Conservation (phyloP, 768 basidiomycete genomes). For the Russula lepida region DNA sequence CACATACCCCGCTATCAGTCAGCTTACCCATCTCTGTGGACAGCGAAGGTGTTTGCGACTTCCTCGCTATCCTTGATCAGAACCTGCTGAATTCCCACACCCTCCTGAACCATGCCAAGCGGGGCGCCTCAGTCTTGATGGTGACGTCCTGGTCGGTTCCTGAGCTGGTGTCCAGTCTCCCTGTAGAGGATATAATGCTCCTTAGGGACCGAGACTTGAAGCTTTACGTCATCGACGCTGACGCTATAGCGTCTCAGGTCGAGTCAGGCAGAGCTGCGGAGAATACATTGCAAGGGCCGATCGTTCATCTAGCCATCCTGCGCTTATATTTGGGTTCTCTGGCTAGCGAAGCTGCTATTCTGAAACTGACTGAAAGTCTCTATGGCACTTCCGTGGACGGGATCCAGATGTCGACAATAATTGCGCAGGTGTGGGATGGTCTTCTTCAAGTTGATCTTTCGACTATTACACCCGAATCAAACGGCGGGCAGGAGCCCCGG, state of each 20-base stretch:
- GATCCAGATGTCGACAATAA: constrained; percentile 44
- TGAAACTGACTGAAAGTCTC: constrained; percentile 41
- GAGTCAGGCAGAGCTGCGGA: constrained; percentile 29
- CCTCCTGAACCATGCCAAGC: constrained; percentile 56
- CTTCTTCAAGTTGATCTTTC: constrained; percentile 44
- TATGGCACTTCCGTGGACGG: constrained; percentile 42
- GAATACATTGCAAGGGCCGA: constrained; percentile 43
- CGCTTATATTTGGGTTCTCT: constrained; percentile 67
- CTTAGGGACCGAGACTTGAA: constrained; percentile 47
- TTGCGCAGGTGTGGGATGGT: constrained; percentile 53
- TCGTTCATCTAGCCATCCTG: constrained; percentile 75
- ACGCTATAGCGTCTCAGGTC: constrained; percentile 40
- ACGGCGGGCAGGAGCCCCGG: constrained; percentile 29
- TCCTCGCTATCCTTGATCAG: constrained; percentile 68
- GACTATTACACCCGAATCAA: constrained; percentile 22
- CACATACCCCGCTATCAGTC: constrained; percentile 45
- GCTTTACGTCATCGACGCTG: constrained; percentile 53
- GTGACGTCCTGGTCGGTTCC: constrained; percentile 65
- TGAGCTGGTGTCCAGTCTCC: constrained; percentile 65
- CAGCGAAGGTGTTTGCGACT: constrained; percentile 49
- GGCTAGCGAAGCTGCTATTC: constrained; percentile 46
- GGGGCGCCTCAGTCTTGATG: constrained; percentile 63
- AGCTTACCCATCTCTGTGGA: constrained; percentile 46
- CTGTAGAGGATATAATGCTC: constrained; percentile 37
- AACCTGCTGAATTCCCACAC: constrained; percentile 71